Evolutionary conservation across 2,329 filamentous ascomycete genomes (phyloP).

Genomic region (Erysiphe pulchra): DNA sequence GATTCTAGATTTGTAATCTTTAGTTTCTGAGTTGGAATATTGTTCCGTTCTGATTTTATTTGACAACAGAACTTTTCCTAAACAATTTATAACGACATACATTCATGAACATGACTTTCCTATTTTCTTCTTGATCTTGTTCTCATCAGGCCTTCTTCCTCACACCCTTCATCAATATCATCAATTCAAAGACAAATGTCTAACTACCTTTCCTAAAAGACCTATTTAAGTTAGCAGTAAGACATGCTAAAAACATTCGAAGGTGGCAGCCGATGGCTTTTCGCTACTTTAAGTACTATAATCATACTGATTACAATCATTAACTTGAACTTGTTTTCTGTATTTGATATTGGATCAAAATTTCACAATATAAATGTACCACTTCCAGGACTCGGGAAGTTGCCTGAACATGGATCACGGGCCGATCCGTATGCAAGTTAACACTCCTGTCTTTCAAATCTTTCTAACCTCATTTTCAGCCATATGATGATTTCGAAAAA

Average conservation of each 20-base stretch:
- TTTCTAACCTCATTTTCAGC: constrained; percentile 3
- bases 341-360: constrained; percentile 7
- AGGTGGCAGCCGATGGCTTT: neutral
- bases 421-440: constrained; percentile 6
- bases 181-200: no score
- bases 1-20: no score
- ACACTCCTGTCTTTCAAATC: neutral
- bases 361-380: constrained; percentile 8
- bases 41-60: no score
- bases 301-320: neutral
- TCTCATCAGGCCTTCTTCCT: no score
- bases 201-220: no score
- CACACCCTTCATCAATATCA: no score
- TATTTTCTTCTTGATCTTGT: no score
- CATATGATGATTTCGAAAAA: constrained; percentile 9
- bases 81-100: no score
- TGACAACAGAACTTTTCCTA: no score
- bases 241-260: neutral
- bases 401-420: constrained; percentile 1
- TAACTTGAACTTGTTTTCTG: constrained; percentile 5
- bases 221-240: neutral
- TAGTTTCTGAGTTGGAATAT: no score
- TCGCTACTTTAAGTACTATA: neutral
- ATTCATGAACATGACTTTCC: no score
- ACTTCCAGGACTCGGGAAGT: constrained; percentile 5